These are phyloP conservation scores for Wickerhamiella sergipiensis DNA, from an alignment of 805 yeast genomes.

Conservation along the genomic window DNA sequence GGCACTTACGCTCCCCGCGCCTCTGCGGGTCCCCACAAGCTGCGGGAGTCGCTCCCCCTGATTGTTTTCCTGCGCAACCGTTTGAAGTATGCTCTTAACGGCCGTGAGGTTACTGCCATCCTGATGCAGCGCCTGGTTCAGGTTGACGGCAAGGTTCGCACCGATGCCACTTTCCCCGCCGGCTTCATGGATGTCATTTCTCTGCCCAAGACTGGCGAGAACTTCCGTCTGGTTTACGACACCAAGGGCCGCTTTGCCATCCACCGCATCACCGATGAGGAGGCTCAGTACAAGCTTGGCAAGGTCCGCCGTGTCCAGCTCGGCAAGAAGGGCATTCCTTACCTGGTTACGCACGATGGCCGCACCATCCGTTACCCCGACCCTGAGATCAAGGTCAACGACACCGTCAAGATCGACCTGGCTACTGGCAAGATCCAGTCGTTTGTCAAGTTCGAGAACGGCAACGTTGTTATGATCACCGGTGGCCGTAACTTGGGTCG, in stretches of 20 bases:
- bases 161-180: constrained; percentile 97
- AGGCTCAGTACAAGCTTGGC: constrained; percentile 95
- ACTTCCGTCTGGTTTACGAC: constrained; percentile 98
- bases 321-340: constrained; percentile 97
- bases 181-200: constrained; percentile 99
- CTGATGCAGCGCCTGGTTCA: constrained; percentile 96
- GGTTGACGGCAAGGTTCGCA: constrained; percentile 99
- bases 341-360: constrained; percentile 98
- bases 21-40: constrained; percentile 98
- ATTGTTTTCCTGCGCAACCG: constrained; percentile 96
- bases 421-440: constrained; percentile 90
- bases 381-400: constrained; percentile 92
- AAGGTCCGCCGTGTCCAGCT: constrained; percentile 96
- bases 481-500: constrained; percentile 99
- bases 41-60: constrained; percentile 95
- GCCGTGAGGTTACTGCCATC: constrained; percentile 97
- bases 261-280: constrained; percentile 98
- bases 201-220: constrained; percentile 95
- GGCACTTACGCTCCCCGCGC: constrained; percentile 99
- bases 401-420: constrained; percentile 92
- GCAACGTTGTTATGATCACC: constrained; percentile 81
- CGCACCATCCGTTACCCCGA: constrained; percentile 99
- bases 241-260: constrained; percentile 98
- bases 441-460: constrained; percentile 84
- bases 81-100: constrained; percentile 96